Conservation (phyloP, 169 alveolate species). For the Theileria equi region DNA sequence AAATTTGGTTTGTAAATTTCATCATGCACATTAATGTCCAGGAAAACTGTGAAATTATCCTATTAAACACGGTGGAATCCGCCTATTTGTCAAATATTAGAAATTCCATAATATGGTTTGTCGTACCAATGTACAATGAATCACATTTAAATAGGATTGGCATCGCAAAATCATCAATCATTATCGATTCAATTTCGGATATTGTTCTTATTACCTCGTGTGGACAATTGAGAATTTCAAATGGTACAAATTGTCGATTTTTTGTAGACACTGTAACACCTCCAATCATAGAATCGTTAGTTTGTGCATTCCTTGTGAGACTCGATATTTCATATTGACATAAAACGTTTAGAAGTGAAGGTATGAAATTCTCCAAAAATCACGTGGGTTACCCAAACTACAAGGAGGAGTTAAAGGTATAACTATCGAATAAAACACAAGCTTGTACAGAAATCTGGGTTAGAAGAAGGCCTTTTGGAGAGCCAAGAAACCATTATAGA, state of each 20-base stretch:
- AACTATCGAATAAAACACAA: not conserved
- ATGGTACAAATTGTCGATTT: slow-evolving; percentile 3
- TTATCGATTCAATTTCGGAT: slow-evolving; percentile 2
- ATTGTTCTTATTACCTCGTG: slow-evolving; percentile 26
- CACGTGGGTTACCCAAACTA: slow-evolving; percentile 23
- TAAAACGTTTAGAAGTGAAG: not conserved
- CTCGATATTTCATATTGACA: not conserved
- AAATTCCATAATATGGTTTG: slow-evolving; percentile 40
- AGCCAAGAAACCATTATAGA: slow-evolving; percentile 1
- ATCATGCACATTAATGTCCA: not conserved
- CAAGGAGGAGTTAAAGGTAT: slow-evolving; percentile 38
- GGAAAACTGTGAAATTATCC: slow-evolving; percentile 39
- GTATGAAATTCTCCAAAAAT: slow-evolving; percentile 14
- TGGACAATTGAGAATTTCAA: slow-evolving; percentile 52
- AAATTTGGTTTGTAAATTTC: slow-evolving; percentile 17
- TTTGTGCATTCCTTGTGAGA: not conserved
- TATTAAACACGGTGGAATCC: slow-evolving; percentile 35
- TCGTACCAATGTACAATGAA: not conserved
- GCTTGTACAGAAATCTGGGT: slow-evolving; percentile 15
- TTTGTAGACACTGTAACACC: slow-evolving; percentile 35
- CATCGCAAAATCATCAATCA: slow-evolving; percentile 5
- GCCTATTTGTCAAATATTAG: slow-evolving; percentile 26
- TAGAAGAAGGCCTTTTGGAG: not conserved
- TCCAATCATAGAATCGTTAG: slow-evolving; percentile 54
- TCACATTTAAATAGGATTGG: slow-evolving; percentile 42